Percentiles rank a stretch among this genome's conserved stretches.
phyloP scores from a whole-genome alignment of 768 basidiomycete species.

The Pleurotus cornucopiae region DNA sequence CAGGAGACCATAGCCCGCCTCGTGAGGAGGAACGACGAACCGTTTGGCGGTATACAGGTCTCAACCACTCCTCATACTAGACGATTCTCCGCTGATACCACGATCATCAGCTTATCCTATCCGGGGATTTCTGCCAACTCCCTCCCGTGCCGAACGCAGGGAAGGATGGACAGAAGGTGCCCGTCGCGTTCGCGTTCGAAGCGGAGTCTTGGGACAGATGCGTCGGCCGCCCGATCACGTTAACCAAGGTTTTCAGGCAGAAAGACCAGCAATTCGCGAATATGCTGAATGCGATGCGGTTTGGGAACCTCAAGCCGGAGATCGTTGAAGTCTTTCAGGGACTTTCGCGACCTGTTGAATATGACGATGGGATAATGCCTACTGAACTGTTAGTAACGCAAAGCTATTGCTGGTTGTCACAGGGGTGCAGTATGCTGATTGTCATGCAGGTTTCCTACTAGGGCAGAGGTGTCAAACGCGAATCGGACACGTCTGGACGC shows the following conservation, averaged over 20 bases:
- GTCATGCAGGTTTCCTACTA: conserved; percentile 56
- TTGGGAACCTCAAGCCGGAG: conserved; percentile 51
- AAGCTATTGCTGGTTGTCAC: neutral
- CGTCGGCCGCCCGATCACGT: conserved; percentile 47
- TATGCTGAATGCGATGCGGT: conserved; percentile 86
- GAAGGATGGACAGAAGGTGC: conserved; percentile 42
- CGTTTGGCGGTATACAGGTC: conserved; percentile 89
- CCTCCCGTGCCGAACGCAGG: conserved; percentile 68
- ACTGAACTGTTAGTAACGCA: conserved; percentile 63
- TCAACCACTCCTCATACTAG: neutral
- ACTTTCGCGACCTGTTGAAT: conserved; percentile 54
- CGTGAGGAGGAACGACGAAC: conserved; percentile 44
- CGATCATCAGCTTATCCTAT: conserved; percentile 60
- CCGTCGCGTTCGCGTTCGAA: conserved; percentile 73
- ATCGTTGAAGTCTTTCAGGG: conserved; percentile 45
- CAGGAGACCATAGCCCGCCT: conserved; percentile 62
- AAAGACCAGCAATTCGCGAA: conserved; percentile 81
- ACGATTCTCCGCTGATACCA: neutral
- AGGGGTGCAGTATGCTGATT: neutral
- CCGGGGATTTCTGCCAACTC: conserved; percentile 89
- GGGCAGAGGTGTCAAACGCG: conserved; percentile 67
- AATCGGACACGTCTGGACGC: conserved; percentile 50
- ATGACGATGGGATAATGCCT: conserved; percentile 73
- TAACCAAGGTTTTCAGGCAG: conserved; percentile 83
- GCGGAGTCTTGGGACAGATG: conserved; percentile 68